Percentiles rank a stretch among this genome's conserved stretches.
phyloP scores from a whole-genome alignment of 2,329 filamentous ascomycete species.

The Didymella pinodella region DNA sequence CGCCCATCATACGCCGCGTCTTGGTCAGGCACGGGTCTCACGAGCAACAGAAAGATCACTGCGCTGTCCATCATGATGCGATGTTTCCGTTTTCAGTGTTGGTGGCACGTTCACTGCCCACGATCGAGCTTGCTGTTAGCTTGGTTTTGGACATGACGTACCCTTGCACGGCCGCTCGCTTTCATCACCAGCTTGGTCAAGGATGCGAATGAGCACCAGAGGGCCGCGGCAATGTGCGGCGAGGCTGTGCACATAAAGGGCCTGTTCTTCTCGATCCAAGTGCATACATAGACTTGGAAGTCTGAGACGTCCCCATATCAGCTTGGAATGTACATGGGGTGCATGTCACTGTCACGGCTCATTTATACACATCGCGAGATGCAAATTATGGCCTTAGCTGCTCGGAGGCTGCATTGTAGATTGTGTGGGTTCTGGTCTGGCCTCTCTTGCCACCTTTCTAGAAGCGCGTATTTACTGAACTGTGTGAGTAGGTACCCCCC shows the following conservation, averaged over 20 bases:
- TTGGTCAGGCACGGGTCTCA: conserved; percentile 25
- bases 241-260: background rate
- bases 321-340: background rate
- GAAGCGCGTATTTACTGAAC: background rate
- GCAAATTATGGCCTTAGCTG: background rate
- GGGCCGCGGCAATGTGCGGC: background rate
- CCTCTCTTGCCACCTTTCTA: background rate
- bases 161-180: conserved; percentile 1
- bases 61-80: conserved; percentile 13
- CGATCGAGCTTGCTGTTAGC: conserved; percentile 7
- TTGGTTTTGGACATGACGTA: conserved; percentile 13
- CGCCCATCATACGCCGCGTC: conserved; percentile 28
- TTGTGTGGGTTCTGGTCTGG: background rate
- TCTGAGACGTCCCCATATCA: background rate
- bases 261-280: background rate
- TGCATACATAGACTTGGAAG: background rate
- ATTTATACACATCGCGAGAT: background rate
- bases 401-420: background rate
- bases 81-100: conserved; percentile 9
- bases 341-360: background rate
- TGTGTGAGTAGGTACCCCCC: background rate
- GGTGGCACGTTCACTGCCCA: conserved; percentile 4
- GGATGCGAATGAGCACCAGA: background rate
- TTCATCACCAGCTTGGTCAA: background rate
- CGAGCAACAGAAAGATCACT: conserved; percentile 27